Evolutionary conservation across 352 stramenopile species (phyloP), one percentile per base, ranked within the genome.

Genomic region (Blastocystis sp.): DNA sequence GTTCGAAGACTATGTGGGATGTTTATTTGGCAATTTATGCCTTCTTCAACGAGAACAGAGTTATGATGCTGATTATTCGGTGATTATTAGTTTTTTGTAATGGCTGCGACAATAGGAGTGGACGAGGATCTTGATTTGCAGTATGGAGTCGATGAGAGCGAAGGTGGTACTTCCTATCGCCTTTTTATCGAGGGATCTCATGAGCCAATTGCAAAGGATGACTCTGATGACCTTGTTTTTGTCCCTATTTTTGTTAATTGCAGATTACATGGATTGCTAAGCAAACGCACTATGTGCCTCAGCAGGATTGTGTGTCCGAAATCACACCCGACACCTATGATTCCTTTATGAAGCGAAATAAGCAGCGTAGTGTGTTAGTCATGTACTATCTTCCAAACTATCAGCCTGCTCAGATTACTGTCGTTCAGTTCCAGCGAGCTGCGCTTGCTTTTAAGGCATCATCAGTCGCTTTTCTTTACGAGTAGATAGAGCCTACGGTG

Each of bases 111-210:
- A 20, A 30, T 69, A 7, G 73, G 73, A 3, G n/a, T 0, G 6
- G 39, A 85, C 16, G 47, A 85, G 56, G 43, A 18, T 65, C 18
- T 85, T 24, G 73, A 85, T 24, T 43, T 11, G 0, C 20, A 85
- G 45, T 85, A 85, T 45, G 34, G 34, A 6, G 68, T 85, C 26
- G 73, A 85, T 85, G 26, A 50, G 3, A 85, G 53, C 41, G 73
- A 66, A 20, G 73, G 73, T 7, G 73, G 53, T 43, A 66, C 73
- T 6, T 50, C n/a, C 6, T 85, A 66, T 45, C 73, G 73, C 9
- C 73, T 85, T 26, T 85, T 85, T 85, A n/a, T 85, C 4, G 24
- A 85, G 20, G 73, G 73, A n/a, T 85, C 73, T 8, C 47, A 45
- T 39, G 55, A 39, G 3, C 73, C 73, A 4, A 16, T 85, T 7